Base-by-base conservation (phyloP, 148 eudicot species). In the Silene conica region DNA sequence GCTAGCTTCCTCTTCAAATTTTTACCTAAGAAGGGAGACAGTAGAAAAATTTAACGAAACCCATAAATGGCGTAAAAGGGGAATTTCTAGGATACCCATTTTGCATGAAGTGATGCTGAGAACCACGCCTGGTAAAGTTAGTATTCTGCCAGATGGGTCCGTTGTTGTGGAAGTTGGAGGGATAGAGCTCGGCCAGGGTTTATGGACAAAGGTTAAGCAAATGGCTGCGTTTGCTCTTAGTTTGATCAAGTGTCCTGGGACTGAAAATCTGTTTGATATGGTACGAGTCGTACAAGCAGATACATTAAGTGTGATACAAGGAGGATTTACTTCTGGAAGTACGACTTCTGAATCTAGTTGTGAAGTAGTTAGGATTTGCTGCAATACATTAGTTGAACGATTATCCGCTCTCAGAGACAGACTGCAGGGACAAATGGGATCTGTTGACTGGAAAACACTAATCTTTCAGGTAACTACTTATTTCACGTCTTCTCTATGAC, bases 161-260 rank as follows among this genome's bases (percentile, higher is more conserved):
- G 31, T 93, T 59, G 94, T 86, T 67, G 98, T 93, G 22, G 98
- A 93, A 85, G 90, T 91, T 63, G 98, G 98, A 74, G 98, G 98
- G 72, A 91, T 93, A 67, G 97, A 93, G 75, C 66, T 90, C 59
- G 98, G 98, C 15, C 98, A 95, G 79, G 98, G 98, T 78, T 82
- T 95, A 2, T 88, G 92, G 93, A 92, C 97, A 2, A 95, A 92
- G 85, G 98, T 95, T 10, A 92, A 85, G 78, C 98, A 93, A 74
- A 89, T 89, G 89, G 65, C 91, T 4, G 95, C 97, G 7, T 93
- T 76, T 82, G 86, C 82, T 79, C 89, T 93, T 25, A 57, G 92
- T 79, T 71, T 66, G 46, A 73, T 91, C 46, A 69, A 76, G 61
- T 85, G 98, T 81, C 80, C 82, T 79, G 89, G 92, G 64, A 80